Percentiles rank a stretch among this genome's conserved stretches.
phyloP scores from a whole-genome alignment of 2,329 filamentous ascomycete species.

The Coniella lustricola region DNA sequence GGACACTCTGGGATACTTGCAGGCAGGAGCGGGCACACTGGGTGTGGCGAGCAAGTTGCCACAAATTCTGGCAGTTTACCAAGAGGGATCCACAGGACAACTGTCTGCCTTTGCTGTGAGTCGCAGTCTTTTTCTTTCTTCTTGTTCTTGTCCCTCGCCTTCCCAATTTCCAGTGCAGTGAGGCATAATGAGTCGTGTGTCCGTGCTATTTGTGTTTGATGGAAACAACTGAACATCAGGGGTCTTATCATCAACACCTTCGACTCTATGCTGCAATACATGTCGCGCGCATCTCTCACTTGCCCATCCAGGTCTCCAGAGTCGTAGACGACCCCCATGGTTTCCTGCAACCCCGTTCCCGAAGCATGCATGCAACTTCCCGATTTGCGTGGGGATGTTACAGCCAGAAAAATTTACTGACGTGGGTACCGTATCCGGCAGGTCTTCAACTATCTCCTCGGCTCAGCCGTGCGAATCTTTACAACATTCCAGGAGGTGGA shows the following conservation, averaged over 20 bases:
- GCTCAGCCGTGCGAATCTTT: slow-evolving; percentile 90
- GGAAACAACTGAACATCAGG: neutral
- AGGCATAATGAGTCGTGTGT: no score
- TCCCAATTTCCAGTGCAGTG: no score
- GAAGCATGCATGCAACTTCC: slow-evolving; percentile 6
- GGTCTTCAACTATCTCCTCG: slow-evolving; percentile 97
- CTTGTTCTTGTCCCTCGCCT: neutral
- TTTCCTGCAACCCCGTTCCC: neutral
- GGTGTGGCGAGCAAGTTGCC: slow-evolving; percentile 88
- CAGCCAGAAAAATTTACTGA: neutral
- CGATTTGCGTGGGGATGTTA: neutral
- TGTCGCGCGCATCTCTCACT: slow-evolving; percentile 1
- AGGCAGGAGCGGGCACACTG: slow-evolving; percentile 76
- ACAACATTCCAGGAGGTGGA: slow-evolving; percentile 96
- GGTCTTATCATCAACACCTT: neutral
- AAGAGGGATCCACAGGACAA: slow-evolving; percentile 84
- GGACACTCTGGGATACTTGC: slow-evolving; percentile 63
- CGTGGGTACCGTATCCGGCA: slow-evolving; percentile 31
- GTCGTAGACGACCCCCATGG: neutral
- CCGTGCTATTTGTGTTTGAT: neutral
- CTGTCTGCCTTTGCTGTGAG: slow-evolving; percentile 91
- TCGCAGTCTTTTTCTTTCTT: slow-evolving; percentile 18
- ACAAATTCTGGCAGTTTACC: slow-evolving; percentile 82
- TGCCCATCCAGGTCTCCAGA: neutral
- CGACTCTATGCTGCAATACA: neutral